A percentile compares a stretch with the other conserved stretches of the same genome.
Conservation (phyloP, 805 yeast genomes). For the Metschnikowia kofuensis region DNA sequence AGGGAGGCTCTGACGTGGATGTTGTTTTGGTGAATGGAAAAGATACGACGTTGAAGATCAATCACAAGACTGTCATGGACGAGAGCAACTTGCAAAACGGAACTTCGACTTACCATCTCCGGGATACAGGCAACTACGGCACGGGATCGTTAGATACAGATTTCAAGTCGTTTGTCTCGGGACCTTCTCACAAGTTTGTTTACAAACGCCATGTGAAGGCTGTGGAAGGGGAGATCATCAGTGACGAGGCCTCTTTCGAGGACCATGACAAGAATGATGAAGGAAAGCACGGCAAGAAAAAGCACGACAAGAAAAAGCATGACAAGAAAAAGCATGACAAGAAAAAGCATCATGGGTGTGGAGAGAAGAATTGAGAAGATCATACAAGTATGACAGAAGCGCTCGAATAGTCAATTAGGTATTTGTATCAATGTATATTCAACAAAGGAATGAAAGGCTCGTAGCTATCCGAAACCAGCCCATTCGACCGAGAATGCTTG, state of each 20-base stretch:
- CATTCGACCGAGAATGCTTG: constrained; percentile 79
- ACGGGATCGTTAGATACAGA: constrained; percentile 36
- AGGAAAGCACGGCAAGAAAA: not conserved
- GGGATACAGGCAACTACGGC: constrained; percentile 48
- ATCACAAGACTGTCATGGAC: constrained; percentile 18
- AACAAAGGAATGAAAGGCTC: no score
- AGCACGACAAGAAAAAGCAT: not conserved
- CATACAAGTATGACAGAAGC: no score
- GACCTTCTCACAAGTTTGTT: constrained; percentile 11
- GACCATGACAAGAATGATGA: not conserved
- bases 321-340: not conserved
- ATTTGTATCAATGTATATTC: no score
- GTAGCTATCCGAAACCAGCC: constrained; percentile 80
- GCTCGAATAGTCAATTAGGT: no score
- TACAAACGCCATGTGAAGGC: constrained; percentile 35
- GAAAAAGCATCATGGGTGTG: not conserved
- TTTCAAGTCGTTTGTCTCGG: constrained; percentile 23
- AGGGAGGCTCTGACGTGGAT: constrained; percentile 23
- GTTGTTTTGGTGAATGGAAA: constrained; percentile 26
- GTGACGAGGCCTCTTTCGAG: constrained; percentile 8
- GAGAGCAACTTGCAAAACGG: constrained; percentile 41
- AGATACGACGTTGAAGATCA: constrained; percentile 19
- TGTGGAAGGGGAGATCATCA: constrained; percentile 28
- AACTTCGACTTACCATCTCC: constrained; percentile 39
- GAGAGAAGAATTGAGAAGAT: not conserved